A percentile compares a stretch with the other conserved stretches of the same genome.
Conservation (phyloP, 208 protist species). For the Leptomonas seymouri region DNA sequence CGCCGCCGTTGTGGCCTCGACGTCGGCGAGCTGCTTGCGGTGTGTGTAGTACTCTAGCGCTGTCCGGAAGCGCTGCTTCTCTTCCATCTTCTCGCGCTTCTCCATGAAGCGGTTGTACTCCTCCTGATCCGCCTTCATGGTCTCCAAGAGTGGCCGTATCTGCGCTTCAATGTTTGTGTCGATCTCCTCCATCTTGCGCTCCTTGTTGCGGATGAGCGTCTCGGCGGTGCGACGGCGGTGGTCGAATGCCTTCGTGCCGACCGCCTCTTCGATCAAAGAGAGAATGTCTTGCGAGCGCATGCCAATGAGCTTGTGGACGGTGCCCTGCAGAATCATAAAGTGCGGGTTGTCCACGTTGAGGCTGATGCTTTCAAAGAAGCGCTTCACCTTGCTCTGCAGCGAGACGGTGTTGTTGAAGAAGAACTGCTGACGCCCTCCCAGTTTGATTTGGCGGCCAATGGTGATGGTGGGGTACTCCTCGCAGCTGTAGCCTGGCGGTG, state of each 20-base stretch:
- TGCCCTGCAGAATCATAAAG: slow-evolving; percentile 99
- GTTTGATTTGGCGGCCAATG: slow-evolving; percentile 97
- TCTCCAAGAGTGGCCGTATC: slow-evolving; percentile 87
- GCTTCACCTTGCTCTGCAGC: slow-evolving; percentile 97
- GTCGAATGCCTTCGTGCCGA: slow-evolving; percentile 99
- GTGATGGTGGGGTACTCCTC: slow-evolving; percentile 97
- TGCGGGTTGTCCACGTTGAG: slow-evolving; percentile 99
- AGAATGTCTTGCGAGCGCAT: slow-evolving; percentile 99
- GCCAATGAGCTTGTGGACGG: slow-evolving; percentile 99
- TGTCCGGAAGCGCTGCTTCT: slow-evolving; percentile 67
- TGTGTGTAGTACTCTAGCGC: slow-evolving; percentile 79
- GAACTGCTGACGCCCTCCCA: slow-evolving; percentile 98
- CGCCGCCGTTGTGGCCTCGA: slow-evolving; percentile 13
- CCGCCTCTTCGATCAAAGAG: slow-evolving; percentile 99
- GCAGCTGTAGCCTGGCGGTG: slow-evolving; percentile 98
- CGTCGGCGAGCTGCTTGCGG: slow-evolving; percentile 30
- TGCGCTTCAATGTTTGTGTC: slow-evolving; percentile 87
- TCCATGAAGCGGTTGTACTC: slow-evolving; percentile 82
- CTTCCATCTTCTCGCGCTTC: slow-evolving; percentile 71
- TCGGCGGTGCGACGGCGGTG: slow-evolving; percentile 96
- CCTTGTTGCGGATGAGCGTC: slow-evolving; percentile 98
- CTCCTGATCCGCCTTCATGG: slow-evolving; percentile 87
- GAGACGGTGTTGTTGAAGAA: slow-evolving; percentile 99
- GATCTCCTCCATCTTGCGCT: slow-evolving; percentile 99
- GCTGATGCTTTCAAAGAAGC: slow-evolving; percentile 99